Evolutionary conservation across 2,329 filamentous ascomycete genomes (phyloP).

Genomic region (Phialocephala sp.): DNA sequence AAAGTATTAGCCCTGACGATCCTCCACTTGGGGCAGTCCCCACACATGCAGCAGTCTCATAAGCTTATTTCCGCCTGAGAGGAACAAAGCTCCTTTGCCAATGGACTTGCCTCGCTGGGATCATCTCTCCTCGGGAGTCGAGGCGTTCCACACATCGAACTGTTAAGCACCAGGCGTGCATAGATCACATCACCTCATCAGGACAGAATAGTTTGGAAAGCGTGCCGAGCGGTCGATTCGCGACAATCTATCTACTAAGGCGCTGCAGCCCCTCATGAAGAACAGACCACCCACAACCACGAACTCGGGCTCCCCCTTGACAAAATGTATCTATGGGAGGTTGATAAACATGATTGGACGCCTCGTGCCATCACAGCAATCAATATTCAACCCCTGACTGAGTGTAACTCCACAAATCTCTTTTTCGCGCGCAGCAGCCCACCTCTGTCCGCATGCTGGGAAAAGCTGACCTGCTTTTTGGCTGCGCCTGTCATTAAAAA

Average conservation of each 20-base stretch:
- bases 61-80: conserved; percentile 3
- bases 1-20: neutral
- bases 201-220: conserved; percentile 15
- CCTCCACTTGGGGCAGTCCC: neutral
- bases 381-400: conserved; percentile 13
- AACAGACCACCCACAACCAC: conserved; percentile 12
- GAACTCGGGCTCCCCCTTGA: conserved; percentile 5
- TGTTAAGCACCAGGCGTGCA: neutral
- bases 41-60: neutral
- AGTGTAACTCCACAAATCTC: neutral
- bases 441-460: neutral
- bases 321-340: conserved; percentile 11
- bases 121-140: no score
- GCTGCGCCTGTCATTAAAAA: neutral
- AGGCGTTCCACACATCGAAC: neutral
- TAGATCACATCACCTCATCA: neutral
- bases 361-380: conserved; percentile 3
- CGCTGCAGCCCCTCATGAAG: neutral
- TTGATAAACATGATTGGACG: conserved; percentile 10
- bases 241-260: conserved; percentile 14
- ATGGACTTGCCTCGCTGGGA: no score
- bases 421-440: neutral
- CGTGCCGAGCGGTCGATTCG: conserved; percentile 14
- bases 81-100: neutral
- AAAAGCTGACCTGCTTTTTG: neutral